Percentiles rank a stretch among this genome's conserved stretches.
phyloP scores from a whole-genome alignment of 2,329 filamentous ascomycete genomes.

The Lizonia empirigonia region DNA sequence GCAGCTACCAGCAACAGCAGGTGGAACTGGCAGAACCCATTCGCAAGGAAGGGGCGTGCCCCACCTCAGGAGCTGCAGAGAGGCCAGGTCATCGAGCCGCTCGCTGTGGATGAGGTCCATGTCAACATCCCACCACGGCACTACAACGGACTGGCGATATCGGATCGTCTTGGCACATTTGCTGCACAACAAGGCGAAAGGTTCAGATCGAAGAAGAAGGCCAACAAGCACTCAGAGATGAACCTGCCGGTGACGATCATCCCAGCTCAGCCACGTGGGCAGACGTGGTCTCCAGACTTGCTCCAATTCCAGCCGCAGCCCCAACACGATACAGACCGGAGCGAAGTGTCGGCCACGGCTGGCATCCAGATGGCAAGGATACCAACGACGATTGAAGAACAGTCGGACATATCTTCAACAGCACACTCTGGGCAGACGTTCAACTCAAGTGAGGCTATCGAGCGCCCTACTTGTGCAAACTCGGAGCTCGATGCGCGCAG shows the following conservation, averaged over 20 bases:
- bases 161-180: conserved; percentile 54
- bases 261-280: conserved; percentile 61
- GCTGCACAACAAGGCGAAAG: conserved; percentile 56
- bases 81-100: conserved; percentile 58
- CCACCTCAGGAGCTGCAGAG: conserved; percentile 65
- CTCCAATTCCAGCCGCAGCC: conserved; percentile 20
- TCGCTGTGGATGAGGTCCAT: conserved; percentile 42
- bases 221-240: conserved; percentile 41
- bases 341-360: conserved; percentile 18
- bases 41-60: conserved; percentile 62
- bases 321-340: background rate
- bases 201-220: conserved; percentile 49
- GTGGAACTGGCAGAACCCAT: conserved; percentile 62
- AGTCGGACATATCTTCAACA: conserved; percentile 21
- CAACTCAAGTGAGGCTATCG: conserved; percentile 18
- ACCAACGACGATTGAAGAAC: conserved; percentile 26
- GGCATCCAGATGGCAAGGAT: conserved; percentile 26
- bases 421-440: conserved; percentile 15
- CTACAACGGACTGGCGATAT: conserved; percentile 52
- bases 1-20: conserved; percentile 23
- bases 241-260: conserved; percentile 65
- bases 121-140: conserved; percentile 50
- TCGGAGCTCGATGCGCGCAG: conserved; percentile 31
- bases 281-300: conserved; percentile 60
- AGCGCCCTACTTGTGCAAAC: conserved; percentile 16